Conservation (phyloP, 208 protist genomes). For the Leishmania aethiopica region DNA sequence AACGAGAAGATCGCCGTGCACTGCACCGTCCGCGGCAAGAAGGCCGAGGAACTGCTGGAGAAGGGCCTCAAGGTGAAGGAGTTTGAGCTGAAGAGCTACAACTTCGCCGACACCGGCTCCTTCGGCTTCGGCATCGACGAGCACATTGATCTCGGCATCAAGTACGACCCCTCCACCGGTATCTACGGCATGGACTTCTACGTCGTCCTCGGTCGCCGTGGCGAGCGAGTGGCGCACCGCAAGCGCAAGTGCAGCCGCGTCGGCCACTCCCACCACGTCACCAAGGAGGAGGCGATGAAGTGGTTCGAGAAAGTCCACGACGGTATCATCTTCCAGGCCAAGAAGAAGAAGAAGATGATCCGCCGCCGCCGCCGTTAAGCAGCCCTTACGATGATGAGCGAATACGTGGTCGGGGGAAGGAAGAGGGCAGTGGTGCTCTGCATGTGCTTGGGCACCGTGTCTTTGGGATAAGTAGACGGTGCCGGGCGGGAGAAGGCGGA, state of each 20-base stretch:
- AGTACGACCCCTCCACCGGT: slow-evolving; percentile 99
- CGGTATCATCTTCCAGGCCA: slow-evolving; percentile 95
- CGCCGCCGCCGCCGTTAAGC: slow-evolving; percentile 98
- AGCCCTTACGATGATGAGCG: background rate
- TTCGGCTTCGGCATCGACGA: slow-evolving; percentile 99
- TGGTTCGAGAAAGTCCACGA: slow-evolving; percentile 99
- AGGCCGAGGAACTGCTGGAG: slow-evolving; percentile 99
- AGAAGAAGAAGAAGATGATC: slow-evolving; percentile 97
- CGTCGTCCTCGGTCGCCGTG: slow-evolving; percentile 98
- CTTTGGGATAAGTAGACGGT: background rate
- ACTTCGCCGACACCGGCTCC: slow-evolving; percentile 98
- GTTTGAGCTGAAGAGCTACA: slow-evolving; percentile 97
- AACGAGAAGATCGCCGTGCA: slow-evolving; percentile 99
- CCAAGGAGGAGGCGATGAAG: slow-evolving; percentile 97
- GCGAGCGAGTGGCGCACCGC: slow-evolving; percentile 95
- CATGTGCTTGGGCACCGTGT: background rate
- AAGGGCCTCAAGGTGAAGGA: slow-evolving; percentile 99
- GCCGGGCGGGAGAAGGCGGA: background rate
- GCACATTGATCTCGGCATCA: slow-evolving; percentile 99
- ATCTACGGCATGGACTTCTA: slow-evolving; percentile 99
- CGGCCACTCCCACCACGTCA: slow-evolving; percentile 95
- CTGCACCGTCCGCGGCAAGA: slow-evolving; percentile 99
- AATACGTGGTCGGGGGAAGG: background rate
- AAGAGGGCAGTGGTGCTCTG: background rate
- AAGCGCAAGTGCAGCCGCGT: slow-evolving; percentile 87